Evolutionary conservation across 176 grass and related monocot genomes (phyloP).

Genomic region (Carex pumila): DNA sequence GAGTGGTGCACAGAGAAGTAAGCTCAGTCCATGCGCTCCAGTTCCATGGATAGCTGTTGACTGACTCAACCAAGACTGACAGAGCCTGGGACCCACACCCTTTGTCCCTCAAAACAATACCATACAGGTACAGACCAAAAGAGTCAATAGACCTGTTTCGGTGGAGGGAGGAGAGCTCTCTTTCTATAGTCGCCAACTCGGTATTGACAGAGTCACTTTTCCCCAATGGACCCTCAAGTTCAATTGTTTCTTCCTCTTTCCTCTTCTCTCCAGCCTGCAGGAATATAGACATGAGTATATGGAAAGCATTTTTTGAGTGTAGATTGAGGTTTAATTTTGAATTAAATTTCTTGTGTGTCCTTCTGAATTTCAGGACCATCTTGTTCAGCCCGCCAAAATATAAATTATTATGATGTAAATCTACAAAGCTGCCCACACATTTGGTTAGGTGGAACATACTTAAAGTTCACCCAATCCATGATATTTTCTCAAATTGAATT

Average conservation of each 20-base stretch:
- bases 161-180: constrained; percentile 62
- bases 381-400: neutral
- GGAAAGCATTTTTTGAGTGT: neutral
- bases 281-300: constrained; percentile 1
- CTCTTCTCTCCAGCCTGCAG: constrained; percentile 85
- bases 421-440: neutral
- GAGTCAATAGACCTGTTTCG: constrained; percentile 79
- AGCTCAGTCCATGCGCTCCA: constrained; percentile 96
- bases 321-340: neutral
- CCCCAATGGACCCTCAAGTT: constrained; percentile 86
- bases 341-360: neutral
- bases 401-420: neutral
- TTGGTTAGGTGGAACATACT: neutral
- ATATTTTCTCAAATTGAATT: neutral
- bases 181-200: constrained; percentile 76
- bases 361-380: neutral
- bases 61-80: constrained; percentile 70
- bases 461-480: neutral
- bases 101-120: constrained; percentile 83
- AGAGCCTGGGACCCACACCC: constrained; percentile 58
- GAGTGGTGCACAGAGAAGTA: constrained; percentile 62
- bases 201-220: constrained; percentile 71
- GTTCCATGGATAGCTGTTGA: constrained; percentile 95
- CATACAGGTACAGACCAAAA: constrained; percentile 87
- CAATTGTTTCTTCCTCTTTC: constrained; percentile 90